Base-by-base conservation (phyloP, 257 asterid genomes). In the Solanum chmielewskii region DNA sequence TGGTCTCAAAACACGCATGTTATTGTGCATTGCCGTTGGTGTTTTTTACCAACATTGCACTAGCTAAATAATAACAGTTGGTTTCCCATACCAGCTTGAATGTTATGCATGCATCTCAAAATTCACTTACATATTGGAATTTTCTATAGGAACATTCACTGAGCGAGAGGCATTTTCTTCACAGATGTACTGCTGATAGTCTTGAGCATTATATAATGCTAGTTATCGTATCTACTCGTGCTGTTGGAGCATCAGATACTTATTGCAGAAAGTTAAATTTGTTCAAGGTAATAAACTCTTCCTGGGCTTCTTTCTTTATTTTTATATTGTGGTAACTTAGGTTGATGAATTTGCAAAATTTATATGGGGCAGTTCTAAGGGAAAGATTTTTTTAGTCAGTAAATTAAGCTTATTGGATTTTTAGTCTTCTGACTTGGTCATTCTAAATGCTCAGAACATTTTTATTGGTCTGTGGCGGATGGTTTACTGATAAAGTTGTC, bases 241-340 rank as follows among this genome's bases (percentile, higher is more conserved):
- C 92, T 89, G 98, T 93, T 89, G 98, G 96, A 84, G 87, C 93
- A 90, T 95, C 96, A 86, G 97, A 95, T 83, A 89, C 92, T 73
- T 94, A 68, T 68, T 27, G 92, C 86, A 93, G 91, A 92, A 95
- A 93, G 88, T 93, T 97, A 77, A 93, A 93, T 87, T 49, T 91
- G 90, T 97, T 94, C 93, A 94, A 94, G 94, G 99, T 97, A 88
- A 90, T 42, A 41, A 83, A 88, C 88, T 87, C n/a, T 84, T 88
- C 45, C 80, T 18, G 47, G 68, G 78, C 33, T 83, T 68, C 59
- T 49, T 87, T 83, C 12, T 64, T 4, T 49, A 80, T 47, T 47
- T 76, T 80, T 45, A 29, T 80, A 47, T 5, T 47, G 66, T 11
- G 52, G 60, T 47, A 15, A 80, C 41, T 29, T 29, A 80, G 69